Conservation (phyloP, 192 early-diverging fungal species). For the Jimgerdemannia lactiflua region DNA sequence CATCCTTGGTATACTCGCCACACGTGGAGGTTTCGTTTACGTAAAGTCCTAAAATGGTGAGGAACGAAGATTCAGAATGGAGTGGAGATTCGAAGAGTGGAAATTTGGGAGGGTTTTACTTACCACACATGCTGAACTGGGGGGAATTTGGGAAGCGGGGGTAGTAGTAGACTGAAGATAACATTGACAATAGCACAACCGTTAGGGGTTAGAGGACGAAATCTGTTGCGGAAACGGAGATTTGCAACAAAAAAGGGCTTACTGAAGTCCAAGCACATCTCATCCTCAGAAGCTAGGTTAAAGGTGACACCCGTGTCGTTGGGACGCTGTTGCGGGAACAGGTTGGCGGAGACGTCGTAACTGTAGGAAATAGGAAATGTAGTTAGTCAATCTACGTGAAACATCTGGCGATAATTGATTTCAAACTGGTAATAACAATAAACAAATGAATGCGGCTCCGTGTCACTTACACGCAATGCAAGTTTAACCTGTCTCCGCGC, state of each 20-base stretch:
- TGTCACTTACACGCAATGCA: background rate
- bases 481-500: background rate
- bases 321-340: background rate
- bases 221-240: no score
- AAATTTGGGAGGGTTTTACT: background rate
- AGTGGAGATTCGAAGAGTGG: no score
- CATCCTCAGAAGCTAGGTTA: background rate
- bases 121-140: background rate
- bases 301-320: background rate
- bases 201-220: no score
- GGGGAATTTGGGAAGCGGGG: background rate
- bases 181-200: background rate
- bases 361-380: background rate
- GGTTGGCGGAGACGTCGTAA: background rate
- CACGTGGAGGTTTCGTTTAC: no score
- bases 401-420: no score
- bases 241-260: background rate
- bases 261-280: background rate
- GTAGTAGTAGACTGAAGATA: background rate
- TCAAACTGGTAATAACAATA: no score
- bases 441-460: no score
- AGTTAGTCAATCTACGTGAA: no score
- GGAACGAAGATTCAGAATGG: no score
- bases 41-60: no score
- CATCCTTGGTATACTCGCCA: no score